Base-by-base conservation (phyloP, 371 early-diverging fungal species). In the Dichotomocladium elegans region DNA sequence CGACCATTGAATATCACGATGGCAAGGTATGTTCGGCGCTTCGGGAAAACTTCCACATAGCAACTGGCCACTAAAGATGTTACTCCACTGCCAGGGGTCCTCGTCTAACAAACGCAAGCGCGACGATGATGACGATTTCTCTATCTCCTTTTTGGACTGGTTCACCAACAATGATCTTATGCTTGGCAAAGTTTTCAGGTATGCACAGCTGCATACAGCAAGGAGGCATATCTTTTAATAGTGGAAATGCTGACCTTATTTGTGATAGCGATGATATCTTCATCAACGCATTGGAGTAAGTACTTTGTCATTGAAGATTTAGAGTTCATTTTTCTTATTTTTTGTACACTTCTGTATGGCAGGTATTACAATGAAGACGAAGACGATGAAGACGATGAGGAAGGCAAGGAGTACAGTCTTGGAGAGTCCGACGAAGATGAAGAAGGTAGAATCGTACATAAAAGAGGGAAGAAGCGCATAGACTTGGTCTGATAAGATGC, bases 1-100 rank as follows among this genome's bases (percentile, higher is more conserved):
- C 68, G 11, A 61, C 63, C 17, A 71, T 81, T 51, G 63, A 80
- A 21, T 80, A 80, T 60, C 75, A 82, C 51, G 62, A 70, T 30
- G 78, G 74, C 63, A 79, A 77, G 61, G 72, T 64, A 55, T n/a
- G n/a, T n/a, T n/a, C n/a, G n/a, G n/a, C n/a, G n/a, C n/a, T n/a
- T n/a, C n/a, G n/a, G n/a, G n/a, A n/a, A n/a, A n/a, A n/a, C n/a
- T n/a, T n/a, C n/a, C n/a, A n/a, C n/a, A n/a, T n/a, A n/a, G n/a
- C n/a, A n/a, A n/a, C n/a, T n/a, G n/a, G n/a, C n/a, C n/a, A n/a
- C n/a, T n/a, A n/a, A n/a, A n/a, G n/a, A n/a, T n/a, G n/a, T 12
- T 35, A 29, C 12, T 2, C 7, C 26, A 33, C 29, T 12, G 51
- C 45, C 29, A 64, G 59, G 53, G 28, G 19, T 58, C 63, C 30